A percentile compares a stretch with the other conserved stretches of the same genome.
phyloP scores from a whole-genome alignment of 164 flowering plant species.

The Warburgia ugandensis region DNA sequence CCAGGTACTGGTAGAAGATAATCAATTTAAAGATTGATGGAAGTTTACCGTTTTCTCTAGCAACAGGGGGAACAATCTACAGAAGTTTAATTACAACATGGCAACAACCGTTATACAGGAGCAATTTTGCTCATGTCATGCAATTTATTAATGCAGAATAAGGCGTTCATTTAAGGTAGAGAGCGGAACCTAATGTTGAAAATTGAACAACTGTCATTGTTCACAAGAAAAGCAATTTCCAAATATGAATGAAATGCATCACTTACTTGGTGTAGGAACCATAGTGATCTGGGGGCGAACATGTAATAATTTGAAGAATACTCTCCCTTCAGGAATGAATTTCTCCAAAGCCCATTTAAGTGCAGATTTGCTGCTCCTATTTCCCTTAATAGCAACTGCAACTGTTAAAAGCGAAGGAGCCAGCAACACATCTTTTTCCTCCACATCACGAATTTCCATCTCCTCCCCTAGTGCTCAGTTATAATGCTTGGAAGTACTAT shows the following conservation, averaged over 20 bases:
- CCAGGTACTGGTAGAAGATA: too few species aligned
- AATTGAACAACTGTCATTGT: background rate
- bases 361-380: conserved; percentile 44
- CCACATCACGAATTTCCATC: conserved; percentile 23
- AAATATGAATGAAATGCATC: background rate
- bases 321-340: conserved; percentile 45
- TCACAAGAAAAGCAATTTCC: background rate
- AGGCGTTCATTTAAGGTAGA: too few species aligned
- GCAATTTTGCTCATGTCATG: too few species aligned
- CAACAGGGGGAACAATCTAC: too few species aligned
- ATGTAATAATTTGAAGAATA: conserved; percentile 57
- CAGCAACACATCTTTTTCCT: conserved; percentile 14
- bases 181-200: background rate
- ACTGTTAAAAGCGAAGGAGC: conserved; percentile 25
- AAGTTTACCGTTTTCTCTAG: too few species aligned
- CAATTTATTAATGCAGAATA: too few species aligned
- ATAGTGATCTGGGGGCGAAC: conserved; percentile 38
- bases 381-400: conserved; percentile 57
- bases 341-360: conserved; percentile 78
- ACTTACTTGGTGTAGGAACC: conserved; percentile 65
- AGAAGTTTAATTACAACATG: too few species aligned
- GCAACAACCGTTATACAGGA: too few species aligned
- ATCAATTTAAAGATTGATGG: too few species aligned
- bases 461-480: conserved; percentile 14
- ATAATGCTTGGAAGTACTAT: background rate